Base-by-base conservation (phyloP, 2,329 filamentous ascomycete species). In the Colletotrichum scovillei region DNA sequence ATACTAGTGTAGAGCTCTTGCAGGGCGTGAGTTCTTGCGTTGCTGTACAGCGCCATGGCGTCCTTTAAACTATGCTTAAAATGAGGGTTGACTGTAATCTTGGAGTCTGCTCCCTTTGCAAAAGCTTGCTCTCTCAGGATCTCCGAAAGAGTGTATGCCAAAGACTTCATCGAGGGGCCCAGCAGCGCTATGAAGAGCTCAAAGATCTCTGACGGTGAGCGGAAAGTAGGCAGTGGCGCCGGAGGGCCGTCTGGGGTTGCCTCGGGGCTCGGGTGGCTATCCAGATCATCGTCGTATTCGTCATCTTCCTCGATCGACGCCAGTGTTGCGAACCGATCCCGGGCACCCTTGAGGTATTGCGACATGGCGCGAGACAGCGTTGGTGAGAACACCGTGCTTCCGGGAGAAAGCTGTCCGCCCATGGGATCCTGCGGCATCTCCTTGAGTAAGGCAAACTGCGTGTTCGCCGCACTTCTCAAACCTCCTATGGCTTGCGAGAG, bases 131-230 rank as follows among this genome's bases (percentile, higher is more conserved):
- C 95, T 66, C 94, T 92, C 8, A 99, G 89, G 11, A 97, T 95
- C 79, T 97, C 93, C 12, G 95, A 94, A 52, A 99, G 84, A 0
- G 97, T 98, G 78, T 93, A 97, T 3, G 95, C 94, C n/a, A 99
- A 85, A 0, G 96, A 98, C 82, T 98, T 97, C 92, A 98, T 97
- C 0, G 96, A 97, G 1, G 97, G 97, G 0, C 97, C 97, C 26
- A 99, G 86, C 76, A 97, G 91, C 24, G 89, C 87, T 73, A 99
- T 98, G 81, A 98, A 99, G 5, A 95, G 88, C 12, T 95, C 92
- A 80, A 98, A 98, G 76, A 98, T 97, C 72, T 98, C 95, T 0
- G 93, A 91, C 0, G 95, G 91, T 1, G 90, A 89, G 49, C 86
- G 87, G 71, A 91, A 89, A 0, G 82, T 78, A 4, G 84, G 83